These are phyloP conservation scores for Capsella rubella DNA, from an alignment of 441 rosid genomes.

Conservation along the genomic window DNA sequence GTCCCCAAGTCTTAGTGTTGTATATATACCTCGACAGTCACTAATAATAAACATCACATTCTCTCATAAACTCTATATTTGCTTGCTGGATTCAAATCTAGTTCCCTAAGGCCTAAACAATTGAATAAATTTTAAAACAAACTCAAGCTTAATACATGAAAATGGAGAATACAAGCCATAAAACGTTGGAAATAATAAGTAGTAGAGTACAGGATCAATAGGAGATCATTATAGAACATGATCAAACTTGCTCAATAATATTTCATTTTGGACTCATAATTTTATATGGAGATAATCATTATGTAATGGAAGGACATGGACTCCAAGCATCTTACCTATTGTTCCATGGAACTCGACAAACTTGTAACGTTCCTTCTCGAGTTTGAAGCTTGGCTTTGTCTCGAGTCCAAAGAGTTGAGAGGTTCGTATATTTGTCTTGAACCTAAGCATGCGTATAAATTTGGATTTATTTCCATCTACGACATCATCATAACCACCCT, in stretches of 20 bases:
- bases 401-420: neutral
- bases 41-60: no score
- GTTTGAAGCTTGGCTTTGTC: neutral
- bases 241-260: neutral
- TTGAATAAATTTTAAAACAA: no score
- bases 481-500: slow-evolving; percentile 4
- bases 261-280: neutral
- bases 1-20: no score
- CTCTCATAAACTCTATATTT: no score
- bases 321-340: slow-evolving; percentile 9
- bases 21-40: no score
- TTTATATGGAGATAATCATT: neutral
- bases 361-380: neutral
- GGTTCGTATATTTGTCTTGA: neutral
- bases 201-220: neutral
- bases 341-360: slow-evolving; percentile 17
- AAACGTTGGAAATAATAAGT: neutral
- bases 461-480: neutral
- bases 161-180: no score
- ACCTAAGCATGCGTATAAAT: slow-evolving; percentile 10
- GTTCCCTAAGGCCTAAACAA: no score
- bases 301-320: neutral
- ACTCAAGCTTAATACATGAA: no score
- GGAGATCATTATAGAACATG: no score
- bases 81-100: no score